Conservation (phyloP, 208 protist species). For the Acanthamoeba healyi region DNA sequence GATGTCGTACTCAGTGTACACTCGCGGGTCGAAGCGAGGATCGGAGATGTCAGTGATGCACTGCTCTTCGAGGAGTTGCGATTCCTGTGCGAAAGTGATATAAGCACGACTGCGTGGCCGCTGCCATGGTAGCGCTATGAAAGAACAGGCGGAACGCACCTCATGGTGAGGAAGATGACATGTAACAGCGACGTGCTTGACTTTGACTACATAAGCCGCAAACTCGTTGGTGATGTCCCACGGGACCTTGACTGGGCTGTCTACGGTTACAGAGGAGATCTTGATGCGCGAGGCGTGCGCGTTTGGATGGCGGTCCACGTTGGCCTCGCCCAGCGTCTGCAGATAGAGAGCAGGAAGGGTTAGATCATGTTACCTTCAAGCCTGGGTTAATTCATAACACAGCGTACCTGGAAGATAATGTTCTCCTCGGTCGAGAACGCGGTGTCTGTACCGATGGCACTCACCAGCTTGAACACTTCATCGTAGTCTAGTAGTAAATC, state of each 20-base stretch:
- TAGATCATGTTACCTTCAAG: too few relatives aligned
- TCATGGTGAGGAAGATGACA: conserved; percentile 86
- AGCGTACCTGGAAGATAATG: conserved; percentile 58
- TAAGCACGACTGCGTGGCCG: neutral
- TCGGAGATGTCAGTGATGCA: conserved; percentile 66
- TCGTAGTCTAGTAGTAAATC: too few relatives aligned
- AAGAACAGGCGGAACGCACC: neutral
- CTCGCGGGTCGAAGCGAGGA: conserved; percentile 65
- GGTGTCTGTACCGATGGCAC: conserved; percentile 81
- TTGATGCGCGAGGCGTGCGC: conserved; percentile 93
- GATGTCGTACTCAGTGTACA: conserved; percentile 78
- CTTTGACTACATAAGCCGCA: conserved; percentile 91
- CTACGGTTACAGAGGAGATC: conserved; percentile 92
- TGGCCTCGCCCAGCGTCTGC: conserved; percentile 64
- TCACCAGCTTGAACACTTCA: conserved; percentile 73
- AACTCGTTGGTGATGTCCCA: conserved; percentile 92
- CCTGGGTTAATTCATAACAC: too few relatives aligned
- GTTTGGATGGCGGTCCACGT: conserved; percentile 91
- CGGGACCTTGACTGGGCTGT: conserved; percentile 89
- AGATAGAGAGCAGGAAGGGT: conserved; percentile 19
- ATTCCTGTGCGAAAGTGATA: neutral
- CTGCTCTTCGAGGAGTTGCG: conserved; percentile 56
- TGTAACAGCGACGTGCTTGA: conserved; percentile 91
- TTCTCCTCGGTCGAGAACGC: conserved; percentile 79
- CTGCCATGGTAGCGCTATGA: too few relatives aligned